A percentile compares a stretch with the other conserved stretches of the same genome.
Conservation (phyloP, 2,329 filamentous ascomycete genomes). For the Phyllosticta citrichinensis region DNA sequence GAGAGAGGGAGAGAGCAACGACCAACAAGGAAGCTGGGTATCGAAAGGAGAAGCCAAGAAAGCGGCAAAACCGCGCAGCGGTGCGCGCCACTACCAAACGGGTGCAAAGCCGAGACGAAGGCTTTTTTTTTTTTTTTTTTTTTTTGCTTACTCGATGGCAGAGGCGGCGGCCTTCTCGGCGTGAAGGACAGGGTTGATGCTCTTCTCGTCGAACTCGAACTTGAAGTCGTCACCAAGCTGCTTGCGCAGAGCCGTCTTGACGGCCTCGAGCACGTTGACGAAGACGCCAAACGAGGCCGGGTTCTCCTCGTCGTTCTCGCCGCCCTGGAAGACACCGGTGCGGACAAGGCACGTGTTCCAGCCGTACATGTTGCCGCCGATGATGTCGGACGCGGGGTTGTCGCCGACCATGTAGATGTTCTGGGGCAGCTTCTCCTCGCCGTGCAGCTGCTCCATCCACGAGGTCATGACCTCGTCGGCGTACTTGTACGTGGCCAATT, state of each 20-base stretch:
- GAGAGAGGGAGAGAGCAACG: neutral
- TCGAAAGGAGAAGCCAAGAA: neutral
- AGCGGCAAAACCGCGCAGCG: neutral
- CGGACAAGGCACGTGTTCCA: conserved; percentile 74
- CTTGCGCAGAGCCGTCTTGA: conserved; percentile 56
- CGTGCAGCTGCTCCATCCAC: conserved; percentile 70
- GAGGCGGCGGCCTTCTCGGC: conserved; percentile 36
- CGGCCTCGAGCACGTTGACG: conserved; percentile 60
- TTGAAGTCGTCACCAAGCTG: conserved; percentile 65
- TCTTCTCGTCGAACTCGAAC: conserved; percentile 58
- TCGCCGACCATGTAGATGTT: conserved; percentile 72
- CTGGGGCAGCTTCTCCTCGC: conserved; percentile 56
- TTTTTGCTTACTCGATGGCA: conserved; percentile 44
- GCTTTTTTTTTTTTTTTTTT: too few species aligned
- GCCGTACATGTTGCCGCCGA: conserved; percentile 70
- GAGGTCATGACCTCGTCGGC: conserved; percentile 61
- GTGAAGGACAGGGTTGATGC: conserved; percentile 55
- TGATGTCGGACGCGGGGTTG: conserved; percentile 64
- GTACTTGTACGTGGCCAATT: conserved; percentile 68
- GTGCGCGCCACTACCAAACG: neutral
- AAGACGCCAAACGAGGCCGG: conserved; percentile 71
- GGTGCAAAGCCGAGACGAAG: neutral
- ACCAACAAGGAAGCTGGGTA: neutral
- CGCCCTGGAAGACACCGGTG: conserved; percentile 70
- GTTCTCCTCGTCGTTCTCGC: conserved; percentile 65